Percentiles rank a stretch among this genome's conserved stretches.
Conservation (phyloP, 225 moss, liverwort and hornwort genomes). For the Physcomitrium patens region DNA sequence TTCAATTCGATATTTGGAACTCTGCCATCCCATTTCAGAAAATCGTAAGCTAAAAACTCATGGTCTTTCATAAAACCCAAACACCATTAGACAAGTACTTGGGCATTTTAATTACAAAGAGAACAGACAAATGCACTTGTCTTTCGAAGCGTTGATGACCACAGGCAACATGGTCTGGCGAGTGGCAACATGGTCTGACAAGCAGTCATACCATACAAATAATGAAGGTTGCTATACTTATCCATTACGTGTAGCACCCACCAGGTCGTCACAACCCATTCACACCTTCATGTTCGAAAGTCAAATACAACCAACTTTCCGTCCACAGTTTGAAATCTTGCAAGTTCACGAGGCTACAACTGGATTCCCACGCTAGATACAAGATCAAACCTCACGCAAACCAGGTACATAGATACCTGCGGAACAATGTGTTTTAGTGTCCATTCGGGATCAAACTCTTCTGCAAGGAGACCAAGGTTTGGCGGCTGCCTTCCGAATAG, state of each 20-base stretch:
- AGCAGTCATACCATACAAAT: slow-evolving; percentile 98
- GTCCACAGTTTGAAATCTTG: background rate
- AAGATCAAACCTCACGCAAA: slow-evolving; percentile 7
- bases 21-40: slow-evolving; percentile 49
- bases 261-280: slow-evolving; percentile 19
- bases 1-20: slow-evolving; percentile 99
- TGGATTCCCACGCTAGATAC: slow-evolving; percentile 12
- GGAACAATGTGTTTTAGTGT: too few species aligned
- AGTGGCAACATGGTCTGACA: slow-evolving; percentile 51
- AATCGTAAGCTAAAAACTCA: slow-evolving; percentile 15
- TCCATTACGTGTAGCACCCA: slow-evolving; percentile 77
- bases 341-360: slow-evolving; percentile 11
- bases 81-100: background rate
- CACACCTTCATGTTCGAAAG: background rate
- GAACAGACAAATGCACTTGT: slow-evolving; percentile 50
- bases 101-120: background rate
- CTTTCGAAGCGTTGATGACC: slow-evolving; percentile 93
- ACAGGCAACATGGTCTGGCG: slow-evolving; percentile 98
- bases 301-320: slow-evolving; percentile 1
- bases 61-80: background rate
- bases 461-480: too few species aligned
- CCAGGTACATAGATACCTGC: too few species aligned
- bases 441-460: too few species aligned
- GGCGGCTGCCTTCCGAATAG: too few species aligned
- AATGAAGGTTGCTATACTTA: slow-evolving; percentile 93